Evolutionary conservation across 306 rosid species (phyloP).

Genomic region (Ziziphus jujuba): DNA sequence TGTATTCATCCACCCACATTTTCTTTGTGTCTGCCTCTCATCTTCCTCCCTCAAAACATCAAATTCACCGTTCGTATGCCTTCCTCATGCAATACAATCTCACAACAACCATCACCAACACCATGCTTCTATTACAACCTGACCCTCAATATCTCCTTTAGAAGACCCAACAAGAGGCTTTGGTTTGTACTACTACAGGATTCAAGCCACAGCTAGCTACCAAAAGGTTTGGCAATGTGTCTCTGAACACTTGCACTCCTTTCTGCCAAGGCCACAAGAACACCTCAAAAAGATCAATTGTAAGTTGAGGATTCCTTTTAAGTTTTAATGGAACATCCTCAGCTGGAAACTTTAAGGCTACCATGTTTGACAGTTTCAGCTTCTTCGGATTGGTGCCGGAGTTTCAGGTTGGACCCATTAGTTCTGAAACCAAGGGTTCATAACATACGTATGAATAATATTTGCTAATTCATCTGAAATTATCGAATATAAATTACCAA

Average conservation of each 20-base stretch:
- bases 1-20: conserved; percentile 26
- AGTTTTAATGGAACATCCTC: neutral
- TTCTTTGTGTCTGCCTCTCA: conserved; percentile 43
- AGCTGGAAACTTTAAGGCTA: neutral
- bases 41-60: conserved; percentile 52
- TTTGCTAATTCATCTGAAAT: no score
- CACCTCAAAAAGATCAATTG: no score
- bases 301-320: conserved; percentile 12
- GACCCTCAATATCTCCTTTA: conserved; percentile 28
- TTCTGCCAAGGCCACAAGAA: conserved; percentile 56
- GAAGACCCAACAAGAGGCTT: conserved; percentile 59
- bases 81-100: conserved; percentile 46
- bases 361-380: neutral
- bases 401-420: neutral
- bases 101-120: conserved; percentile 18
- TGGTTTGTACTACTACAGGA: conserved; percentile 41
- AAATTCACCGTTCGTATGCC: conserved; percentile 47
- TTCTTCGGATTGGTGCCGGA: neutral
- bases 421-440: neutral
- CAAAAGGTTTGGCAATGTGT: conserved; percentile 29
- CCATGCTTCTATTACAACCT: conserved; percentile 24
- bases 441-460: neutral
- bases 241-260: conserved; percentile 5
- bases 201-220: conserved; percentile 42
- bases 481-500: no score